Conservation (phyloP, 495 filamentous ascomycete species). For the Hyaloscypha variabilis region DNA sequence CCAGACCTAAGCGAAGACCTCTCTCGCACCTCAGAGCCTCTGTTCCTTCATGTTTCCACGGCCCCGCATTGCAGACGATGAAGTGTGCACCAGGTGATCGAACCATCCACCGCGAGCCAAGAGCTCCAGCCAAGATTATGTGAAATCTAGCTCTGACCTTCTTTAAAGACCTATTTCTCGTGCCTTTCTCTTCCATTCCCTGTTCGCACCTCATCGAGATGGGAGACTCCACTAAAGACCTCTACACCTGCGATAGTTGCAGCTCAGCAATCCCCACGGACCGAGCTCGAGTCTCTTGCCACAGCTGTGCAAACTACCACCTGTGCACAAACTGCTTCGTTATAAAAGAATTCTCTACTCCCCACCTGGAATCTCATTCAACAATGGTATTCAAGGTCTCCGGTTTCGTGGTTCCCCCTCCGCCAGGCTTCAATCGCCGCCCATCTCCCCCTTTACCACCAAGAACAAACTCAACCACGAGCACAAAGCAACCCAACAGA, state of each 20-base stretch:
- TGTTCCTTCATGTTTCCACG: too few species aligned
- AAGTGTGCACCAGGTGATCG: too few species aligned
- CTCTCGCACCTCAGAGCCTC: too few species aligned
- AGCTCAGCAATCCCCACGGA: slow-evolving; percentile 6
- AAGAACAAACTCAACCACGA: neutral
- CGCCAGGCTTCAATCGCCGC: slow-evolving; percentile 10
- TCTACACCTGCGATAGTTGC: slow-evolving; percentile 19
- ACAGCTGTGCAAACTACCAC: slow-evolving; percentile 18
- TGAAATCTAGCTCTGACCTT: neutral
- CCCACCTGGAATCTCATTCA: slow-evolving; percentile 13
- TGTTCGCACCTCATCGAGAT: neutral
- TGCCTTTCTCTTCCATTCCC: neutral
- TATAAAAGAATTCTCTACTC: slow-evolving; percentile 13
- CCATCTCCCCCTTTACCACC: slow-evolving; percentile 13
- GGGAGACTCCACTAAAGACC: neutral
- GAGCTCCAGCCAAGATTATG: too few species aligned
- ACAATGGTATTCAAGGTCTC: slow-evolving; percentile 15
- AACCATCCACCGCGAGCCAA: too few species aligned
- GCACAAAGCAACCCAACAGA: neutral
- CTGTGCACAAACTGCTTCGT: slow-evolving; percentile 20
- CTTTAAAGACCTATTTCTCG: neutral
- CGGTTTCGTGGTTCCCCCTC: slow-evolving; percentile 9
- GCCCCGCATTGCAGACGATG: too few species aligned
- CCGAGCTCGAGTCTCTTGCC: slow-evolving; percentile 15
- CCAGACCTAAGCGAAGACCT: too few species aligned